Percentiles rank a stretch among this genome's conserved stretches.
Evolutionary conservation across 2,329 filamentous ascomycete species (phyloP).

Genomic region (Pyricularia sp.): DNA sequence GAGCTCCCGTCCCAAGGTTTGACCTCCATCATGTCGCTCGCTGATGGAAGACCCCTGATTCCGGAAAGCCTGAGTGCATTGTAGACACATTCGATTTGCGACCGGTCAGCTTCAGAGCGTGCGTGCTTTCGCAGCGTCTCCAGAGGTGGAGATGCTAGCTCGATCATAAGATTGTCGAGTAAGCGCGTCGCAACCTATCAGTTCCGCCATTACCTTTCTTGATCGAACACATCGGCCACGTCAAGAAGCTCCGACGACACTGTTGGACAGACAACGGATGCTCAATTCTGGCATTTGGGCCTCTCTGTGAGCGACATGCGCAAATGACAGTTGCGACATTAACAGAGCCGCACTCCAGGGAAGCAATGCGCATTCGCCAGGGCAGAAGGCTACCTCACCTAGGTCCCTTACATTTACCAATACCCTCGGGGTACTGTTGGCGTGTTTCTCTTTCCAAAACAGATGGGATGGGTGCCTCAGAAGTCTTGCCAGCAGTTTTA

Average conservation of each 20-base stretch:
- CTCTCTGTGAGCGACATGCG: neutral
- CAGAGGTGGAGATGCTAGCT: neutral
- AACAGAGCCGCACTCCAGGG: neutral
- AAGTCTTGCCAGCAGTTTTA: neutral
- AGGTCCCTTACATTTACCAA: neutral
- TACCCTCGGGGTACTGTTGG: neutral
- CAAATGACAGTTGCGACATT: slow-evolving; percentile 1
- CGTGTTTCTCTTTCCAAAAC: slow-evolving; percentile 1
- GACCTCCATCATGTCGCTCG: neutral
- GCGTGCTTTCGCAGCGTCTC: neutral
- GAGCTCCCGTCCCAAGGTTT: neutral
- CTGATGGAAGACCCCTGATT: neutral
- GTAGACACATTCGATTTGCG: neutral
- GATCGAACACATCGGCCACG: neutral
- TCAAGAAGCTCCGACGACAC: neutral
- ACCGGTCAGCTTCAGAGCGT: neutral
- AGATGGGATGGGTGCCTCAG: neutral
- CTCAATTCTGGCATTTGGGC: neutral
- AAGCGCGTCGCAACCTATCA: neutral
- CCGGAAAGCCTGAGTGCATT: neutral
- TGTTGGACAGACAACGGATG: neutral
- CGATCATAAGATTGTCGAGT: neutral
- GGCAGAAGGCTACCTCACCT: neutral
- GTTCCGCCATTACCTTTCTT: neutral
- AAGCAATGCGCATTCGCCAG: neutral